Conservation (phyloP, 768 basidiomycete genomes). For the Myochromella boudieri region DNA sequence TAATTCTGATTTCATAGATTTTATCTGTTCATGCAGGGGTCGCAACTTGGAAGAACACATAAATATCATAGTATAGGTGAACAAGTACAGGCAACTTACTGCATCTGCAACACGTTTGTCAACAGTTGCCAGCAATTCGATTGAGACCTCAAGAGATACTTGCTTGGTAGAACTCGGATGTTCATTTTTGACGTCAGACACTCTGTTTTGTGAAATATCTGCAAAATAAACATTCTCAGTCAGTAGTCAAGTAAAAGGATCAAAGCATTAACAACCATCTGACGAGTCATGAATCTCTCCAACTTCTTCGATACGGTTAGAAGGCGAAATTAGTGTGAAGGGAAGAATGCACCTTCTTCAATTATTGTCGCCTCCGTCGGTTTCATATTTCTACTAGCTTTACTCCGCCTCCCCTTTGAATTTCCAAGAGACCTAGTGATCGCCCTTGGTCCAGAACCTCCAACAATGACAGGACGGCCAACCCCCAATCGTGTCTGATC, state of each 20-base stretch:
- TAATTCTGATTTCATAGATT: slow-evolving; percentile 46
- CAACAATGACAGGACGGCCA: slow-evolving; percentile 64
- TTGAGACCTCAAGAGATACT: slow-evolving; percentile 10
- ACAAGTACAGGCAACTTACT: slow-evolving; percentile 21
- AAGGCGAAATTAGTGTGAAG: too few species aligned
- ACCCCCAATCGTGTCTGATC: slow-evolving; percentile 73
- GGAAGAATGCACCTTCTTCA: slow-evolving; percentile 62
- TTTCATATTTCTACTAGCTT: slow-evolving; percentile 48
- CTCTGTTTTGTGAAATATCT: not conserved
- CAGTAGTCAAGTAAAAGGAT: too few species aligned
- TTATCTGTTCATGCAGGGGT: slow-evolving; percentile 52
- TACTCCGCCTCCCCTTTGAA: slow-evolving; percentile 50
- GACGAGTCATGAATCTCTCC: slow-evolving; percentile 8
- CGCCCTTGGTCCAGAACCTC: slow-evolving; percentile 64
- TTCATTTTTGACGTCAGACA: not conserved
- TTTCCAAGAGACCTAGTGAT: slow-evolving; percentile 59
- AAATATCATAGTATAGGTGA: not conserved
- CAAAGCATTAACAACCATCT: slow-evolving; percentile 7
- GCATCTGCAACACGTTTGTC: slow-evolving; percentile 33
- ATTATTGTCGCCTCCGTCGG: slow-evolving; percentile 56
- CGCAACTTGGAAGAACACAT: slow-evolving; percentile 35
- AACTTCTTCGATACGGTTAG: slow-evolving; percentile 11
- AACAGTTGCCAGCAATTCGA: slow-evolving; percentile 21
- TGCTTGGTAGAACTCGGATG: not conserved
- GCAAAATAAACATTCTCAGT: too few species aligned